Conservation (phyloP, 169 alveolate genomes). For the Eimeria zaria region DNA sequence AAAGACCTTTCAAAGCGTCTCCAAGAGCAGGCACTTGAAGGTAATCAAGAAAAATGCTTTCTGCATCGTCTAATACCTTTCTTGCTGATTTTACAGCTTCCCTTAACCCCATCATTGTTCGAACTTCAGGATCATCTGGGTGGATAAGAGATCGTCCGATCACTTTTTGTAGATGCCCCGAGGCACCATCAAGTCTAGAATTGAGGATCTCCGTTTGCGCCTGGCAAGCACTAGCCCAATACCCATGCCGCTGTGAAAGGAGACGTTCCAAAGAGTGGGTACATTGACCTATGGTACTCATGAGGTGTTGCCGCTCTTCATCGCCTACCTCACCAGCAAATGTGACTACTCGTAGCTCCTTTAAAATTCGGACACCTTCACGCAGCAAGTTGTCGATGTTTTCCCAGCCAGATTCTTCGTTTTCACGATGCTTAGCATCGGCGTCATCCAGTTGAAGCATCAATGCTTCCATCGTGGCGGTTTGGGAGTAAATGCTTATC, state of each 20-base stretch:
- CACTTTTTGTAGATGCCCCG: not conserved
- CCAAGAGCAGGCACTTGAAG: not conserved
- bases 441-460: not conserved
- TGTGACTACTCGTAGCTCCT: not conserved
- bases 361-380: not conserved
- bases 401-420: not conserved
- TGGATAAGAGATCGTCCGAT: not conserved
- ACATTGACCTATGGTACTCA: not conserved
- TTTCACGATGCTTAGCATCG: not conserved
- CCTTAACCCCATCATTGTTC: not conserved
- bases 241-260: not conserved
- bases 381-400: not conserved
- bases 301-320: not conserved
- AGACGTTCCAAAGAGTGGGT: not conserved
- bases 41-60: not conserved
- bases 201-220: not conserved
- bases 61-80: not conserved
- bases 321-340: not conserved
- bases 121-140: not conserved
- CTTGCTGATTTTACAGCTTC: not conserved
- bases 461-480: not conserved
- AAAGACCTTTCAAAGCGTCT: not conserved
- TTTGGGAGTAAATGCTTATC: not conserved
- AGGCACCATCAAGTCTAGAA: not conserved
- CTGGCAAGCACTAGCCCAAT: not conserved